Evolutionary conservation across 495 filamentous ascomycete genomes (phyloP).

Genomic region (Trichoderma asperelloides): DNA sequence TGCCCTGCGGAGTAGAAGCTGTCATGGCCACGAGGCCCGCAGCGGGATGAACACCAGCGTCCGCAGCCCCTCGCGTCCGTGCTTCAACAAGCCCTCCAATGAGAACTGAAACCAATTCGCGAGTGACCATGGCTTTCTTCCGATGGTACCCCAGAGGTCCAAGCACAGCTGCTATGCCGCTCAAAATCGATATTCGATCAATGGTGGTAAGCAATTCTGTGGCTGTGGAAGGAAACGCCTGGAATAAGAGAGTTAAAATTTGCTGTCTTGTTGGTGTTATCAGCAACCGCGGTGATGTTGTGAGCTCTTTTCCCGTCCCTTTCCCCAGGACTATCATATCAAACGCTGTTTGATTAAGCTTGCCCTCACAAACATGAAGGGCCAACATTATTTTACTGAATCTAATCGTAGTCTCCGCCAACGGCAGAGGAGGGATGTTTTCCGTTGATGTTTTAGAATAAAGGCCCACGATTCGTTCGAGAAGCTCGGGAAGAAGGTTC

Average conservation of each 20-base stretch:
- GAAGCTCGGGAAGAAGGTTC: conserved; percentile 40
- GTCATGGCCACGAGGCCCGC: conserved; percentile 65
- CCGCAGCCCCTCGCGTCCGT: conserved; percentile 82
- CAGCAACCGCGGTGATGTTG: conserved; percentile 35
- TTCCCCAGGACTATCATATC: conserved; percentile 51
- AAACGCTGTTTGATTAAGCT: conserved; percentile 56
- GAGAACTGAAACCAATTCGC: conserved; percentile 73
- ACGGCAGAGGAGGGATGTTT: conserved; percentile 67
- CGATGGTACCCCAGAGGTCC: conserved; percentile 66
- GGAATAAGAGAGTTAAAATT: conserved; percentile 60
- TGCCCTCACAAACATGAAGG: conserved; percentile 59
- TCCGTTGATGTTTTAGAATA: conserved; percentile 78
- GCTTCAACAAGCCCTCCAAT: conserved; percentile 86
- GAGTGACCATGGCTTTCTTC: conserved; percentile 79
- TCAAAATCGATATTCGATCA: conserved; percentile 68
- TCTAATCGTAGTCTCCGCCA: conserved; percentile 74
- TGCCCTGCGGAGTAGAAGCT: conserved; percentile 17
- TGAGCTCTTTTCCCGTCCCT: conserved; percentile 24
- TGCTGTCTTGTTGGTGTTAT: conserved; percentile 52
- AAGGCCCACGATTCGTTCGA: conserved; percentile 74
- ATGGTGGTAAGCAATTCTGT: conserved; percentile 55
- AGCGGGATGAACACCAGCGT: conserved; percentile 89
- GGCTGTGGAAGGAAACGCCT: conserved; percentile 57
- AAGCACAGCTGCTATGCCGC: conserved; percentile 77
- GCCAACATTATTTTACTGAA: conserved; percentile 65